Conservation (phyloP, 2,329 filamentous ascomycete species). For the Myriosclerotinia curreyana region DNA sequence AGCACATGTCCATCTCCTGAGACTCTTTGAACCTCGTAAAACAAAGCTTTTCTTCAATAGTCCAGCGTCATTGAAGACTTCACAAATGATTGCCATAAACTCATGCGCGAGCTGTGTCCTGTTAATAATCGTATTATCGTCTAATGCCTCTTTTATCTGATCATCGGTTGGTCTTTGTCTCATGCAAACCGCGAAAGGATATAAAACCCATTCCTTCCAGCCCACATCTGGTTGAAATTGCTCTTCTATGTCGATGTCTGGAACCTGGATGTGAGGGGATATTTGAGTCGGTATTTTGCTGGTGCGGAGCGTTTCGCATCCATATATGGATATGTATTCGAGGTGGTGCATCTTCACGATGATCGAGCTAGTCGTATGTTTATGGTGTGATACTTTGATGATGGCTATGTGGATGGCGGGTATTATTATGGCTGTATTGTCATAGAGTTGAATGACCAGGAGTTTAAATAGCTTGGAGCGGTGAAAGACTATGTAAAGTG, state of each 20-base stretch:
- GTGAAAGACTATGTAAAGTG: not conserved
- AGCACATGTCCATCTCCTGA: not conserved
- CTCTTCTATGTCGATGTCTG: not conserved
- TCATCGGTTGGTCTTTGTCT: not conserved
- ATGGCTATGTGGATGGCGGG: not conserved
- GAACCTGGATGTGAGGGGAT: not conserved
- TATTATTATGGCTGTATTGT: not conserved
- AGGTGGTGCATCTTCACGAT: not conserved
- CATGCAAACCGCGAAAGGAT: not conserved
- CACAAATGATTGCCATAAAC: not conserved
- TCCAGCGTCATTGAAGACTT: not conserved
- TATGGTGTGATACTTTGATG: not conserved
- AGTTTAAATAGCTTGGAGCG: not conserved
- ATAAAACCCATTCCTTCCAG: not conserved
- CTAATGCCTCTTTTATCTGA: not conserved
- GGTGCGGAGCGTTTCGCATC: not conserved
- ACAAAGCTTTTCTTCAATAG: not conserved
- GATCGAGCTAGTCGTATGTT: not conserved
- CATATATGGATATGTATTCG: not conserved
- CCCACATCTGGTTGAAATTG: not conserved
- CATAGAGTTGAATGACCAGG: not conserved
- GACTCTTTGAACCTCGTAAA: not conserved
- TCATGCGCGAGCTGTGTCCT: not conserved
- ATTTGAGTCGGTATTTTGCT: not conserved
- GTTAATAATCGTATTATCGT: not conserved